These are phyloP conservation scores for Ustilago nuda DNA, from an alignment of 1,284 basidiomycete species.

Conservation along the genomic window DNA sequence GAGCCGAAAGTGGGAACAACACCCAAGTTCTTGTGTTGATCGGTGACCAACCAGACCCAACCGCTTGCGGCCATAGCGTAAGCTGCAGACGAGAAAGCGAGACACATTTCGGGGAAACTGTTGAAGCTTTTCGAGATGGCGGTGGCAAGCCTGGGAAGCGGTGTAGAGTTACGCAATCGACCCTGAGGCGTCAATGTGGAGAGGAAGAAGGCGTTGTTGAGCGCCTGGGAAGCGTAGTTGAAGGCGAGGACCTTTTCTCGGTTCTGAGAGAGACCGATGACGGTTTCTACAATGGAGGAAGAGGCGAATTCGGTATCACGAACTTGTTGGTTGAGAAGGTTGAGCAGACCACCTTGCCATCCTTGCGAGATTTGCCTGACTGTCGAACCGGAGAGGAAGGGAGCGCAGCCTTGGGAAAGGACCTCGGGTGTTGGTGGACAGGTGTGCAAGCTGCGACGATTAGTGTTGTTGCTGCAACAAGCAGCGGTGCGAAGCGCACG, in stretches of 20 bases:
- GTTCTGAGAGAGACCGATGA: slow-evolving; percentile 78
- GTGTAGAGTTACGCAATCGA: slow-evolving; percentile 37
- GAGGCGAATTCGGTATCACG: slow-evolving; percentile 75
- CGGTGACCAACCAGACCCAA: slow-evolving; percentile 87
- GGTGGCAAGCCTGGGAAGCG: slow-evolving; percentile 70
- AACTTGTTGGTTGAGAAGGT: slow-evolving; percentile 67
- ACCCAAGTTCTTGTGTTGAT: slow-evolving; percentile 76
- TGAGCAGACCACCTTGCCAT: slow-evolving; percentile 65
- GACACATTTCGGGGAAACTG: slow-evolving; percentile 78
- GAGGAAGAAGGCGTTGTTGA: slow-evolving; percentile 97
- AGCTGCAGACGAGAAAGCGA: slow-evolving; percentile 80
- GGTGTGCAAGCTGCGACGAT: slow-evolving; percentile 41
- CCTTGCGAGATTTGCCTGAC: slow-evolving; percentile 58
- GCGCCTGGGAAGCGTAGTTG: slow-evolving; percentile 89
- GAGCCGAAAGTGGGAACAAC: slow-evolving; percentile 87
- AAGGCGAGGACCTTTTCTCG: slow-evolving; percentile 80
- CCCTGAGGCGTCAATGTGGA: slow-evolving; percentile 73
- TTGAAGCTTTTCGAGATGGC: slow-evolving; percentile 75
- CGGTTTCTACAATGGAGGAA: slow-evolving; percentile 78
- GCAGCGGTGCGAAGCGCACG: slow-evolving; percentile 18
- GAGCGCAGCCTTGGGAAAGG: slow-evolving; percentile 58
- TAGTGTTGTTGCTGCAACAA: slow-evolving; percentile 8
- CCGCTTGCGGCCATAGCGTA: slow-evolving; percentile 82
- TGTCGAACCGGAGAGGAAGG: slow-evolving; percentile 60
- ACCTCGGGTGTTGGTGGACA: slow-evolving; percentile 56